A percentile compares a stretch with the other conserved stretches of the same genome.
Conservation (phyloP, 768 basidiomycete genomes). For the Clitopilus hobsonii region DNA sequence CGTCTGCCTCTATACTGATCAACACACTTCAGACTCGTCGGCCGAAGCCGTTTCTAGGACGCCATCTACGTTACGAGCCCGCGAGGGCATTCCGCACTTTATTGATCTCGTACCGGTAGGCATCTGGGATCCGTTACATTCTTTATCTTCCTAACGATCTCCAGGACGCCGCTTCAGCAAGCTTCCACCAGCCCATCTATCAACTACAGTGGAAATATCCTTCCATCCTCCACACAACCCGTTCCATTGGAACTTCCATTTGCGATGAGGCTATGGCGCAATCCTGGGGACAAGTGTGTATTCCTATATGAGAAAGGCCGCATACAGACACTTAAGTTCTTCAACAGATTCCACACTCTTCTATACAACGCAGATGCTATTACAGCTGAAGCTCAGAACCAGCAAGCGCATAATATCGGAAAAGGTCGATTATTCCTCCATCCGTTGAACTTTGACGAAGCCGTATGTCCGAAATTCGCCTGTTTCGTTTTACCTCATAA, state of each 20-base stretch:
- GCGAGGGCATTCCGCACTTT: constrained; percentile 74
- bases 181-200: constrained; percentile 11
- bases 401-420: constrained; percentile 15
- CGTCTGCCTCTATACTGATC: constrained; percentile 55
- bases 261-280: constrained; percentile 59
- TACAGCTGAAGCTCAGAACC: constrained; percentile 28
- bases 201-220: constrained; percentile 5
- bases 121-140: background rate
- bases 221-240: constrained; percentile 19
- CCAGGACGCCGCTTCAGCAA: constrained; percentile 34
- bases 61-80: constrained; percentile 70
- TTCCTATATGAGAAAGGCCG: background rate
- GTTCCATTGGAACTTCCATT: constrained; percentile 46
- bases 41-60: constrained; percentile 66
- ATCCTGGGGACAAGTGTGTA: constrained; percentile 47
- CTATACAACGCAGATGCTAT: constrained; percentile 55
- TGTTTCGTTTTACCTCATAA: background rate
- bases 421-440: constrained; percentile 39
- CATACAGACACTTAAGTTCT: constrained; percentile 1
- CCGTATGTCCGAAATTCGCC: constrained; percentile 31
- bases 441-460: constrained; percentile 56
- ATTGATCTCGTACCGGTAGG: constrained; percentile 70
- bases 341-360: constrained; percentile 34
- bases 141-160: constrained; percentile 1
- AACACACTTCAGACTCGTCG: constrained; percentile 49